Evolutionary conservation across 2,329 filamentous ascomycete genomes (phyloP), one percentile per base, ranked within the genome.

Genomic region (Aciculosporium take): DNA sequence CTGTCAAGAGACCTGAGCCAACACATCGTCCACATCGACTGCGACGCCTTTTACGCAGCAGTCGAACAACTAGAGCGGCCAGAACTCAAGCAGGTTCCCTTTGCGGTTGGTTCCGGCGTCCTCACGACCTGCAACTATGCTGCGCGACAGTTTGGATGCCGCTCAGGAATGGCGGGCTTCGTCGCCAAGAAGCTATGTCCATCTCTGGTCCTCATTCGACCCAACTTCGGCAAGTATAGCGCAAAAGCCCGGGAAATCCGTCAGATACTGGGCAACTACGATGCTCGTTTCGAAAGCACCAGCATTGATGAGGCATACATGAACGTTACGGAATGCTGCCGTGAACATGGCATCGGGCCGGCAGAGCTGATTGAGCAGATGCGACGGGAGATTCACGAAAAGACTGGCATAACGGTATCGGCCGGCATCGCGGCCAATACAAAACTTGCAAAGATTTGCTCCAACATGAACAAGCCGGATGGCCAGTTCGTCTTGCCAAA

Each of bases 271-370:
- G 81, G 76, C 9, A 71, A 81, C n/a, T 98, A 96, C 54, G 91
- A 98, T 53, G 76, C 85, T 0, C 72, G 84, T 1, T 98, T 94
- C 51, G 86, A 96, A 58, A 93, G 84, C 51, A 86, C 89, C 0
- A 94, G 87, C 56, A 88, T 94, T 48, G 91, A 98, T 51, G 91
- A 98, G 59, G 91, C 91, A 1, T 98, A 95, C 56, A 68, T 98
- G 23, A 96, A 98, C 53, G 84, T 98, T 44, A 96, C 91, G 0
- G 68, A 79, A 39, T 96, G 94, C 56, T 94, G 89, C 54, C 51
- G 64, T 9, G 72, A 77, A 27, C 79, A 88, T 46, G 55, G 72
- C 9, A 69, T 89, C 56, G 67, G 62, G 0, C 80, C 89, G 0
- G 79, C 81, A 35, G 80, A 85, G 24, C 84, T 71, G 0, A 83